Conservation (phyloP, 768 basidiomycete species). For the Lactifluus piperatus region DNA sequence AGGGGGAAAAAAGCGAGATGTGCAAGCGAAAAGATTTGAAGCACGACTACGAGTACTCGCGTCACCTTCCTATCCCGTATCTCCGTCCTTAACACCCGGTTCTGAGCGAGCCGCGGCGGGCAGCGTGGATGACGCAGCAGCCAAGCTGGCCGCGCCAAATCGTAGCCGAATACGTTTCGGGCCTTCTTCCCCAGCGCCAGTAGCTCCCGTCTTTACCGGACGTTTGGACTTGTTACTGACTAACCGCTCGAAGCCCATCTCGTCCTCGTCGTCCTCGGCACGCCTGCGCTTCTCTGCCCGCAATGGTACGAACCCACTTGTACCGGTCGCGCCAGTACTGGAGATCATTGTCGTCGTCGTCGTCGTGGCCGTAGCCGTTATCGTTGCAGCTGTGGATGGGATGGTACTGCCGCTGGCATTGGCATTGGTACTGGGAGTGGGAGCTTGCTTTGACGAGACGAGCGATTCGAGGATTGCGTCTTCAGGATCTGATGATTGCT, state of each 20-base stretch:
- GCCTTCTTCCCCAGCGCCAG: constrained; percentile 8
- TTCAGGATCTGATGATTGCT: constrained; percentile 42
- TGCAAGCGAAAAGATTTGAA: constrained; percentile 10
- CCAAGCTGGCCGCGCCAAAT: constrained; percentile 43
- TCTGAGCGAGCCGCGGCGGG: constrained; percentile 44
- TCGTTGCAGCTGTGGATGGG: neutral
- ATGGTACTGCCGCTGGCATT: neutral
- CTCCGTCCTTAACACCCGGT: constrained; percentile 61
- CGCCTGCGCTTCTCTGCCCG: constrained; percentile 36
- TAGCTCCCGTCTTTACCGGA: neutral
- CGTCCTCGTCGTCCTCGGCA: constrained; percentile 55
- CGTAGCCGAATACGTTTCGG: constrained; percentile 71
- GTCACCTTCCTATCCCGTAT: constrained; percentile 45
- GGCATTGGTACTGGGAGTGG: constrained; percentile 13
- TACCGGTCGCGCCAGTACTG: constrained; percentile 4
- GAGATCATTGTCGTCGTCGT: neutral
- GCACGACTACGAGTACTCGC: neutral
- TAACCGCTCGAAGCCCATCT: constrained; percentile 55
- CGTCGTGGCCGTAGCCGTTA: neutral
- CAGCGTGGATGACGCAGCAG: constrained; percentile 27
- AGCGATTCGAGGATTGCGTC: constrained; percentile 51
- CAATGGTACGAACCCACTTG: constrained; percentile 33
- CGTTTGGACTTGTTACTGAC: constrained; percentile 36
- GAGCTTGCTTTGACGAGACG: constrained; percentile 29
- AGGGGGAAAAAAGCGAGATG: neutral